Evolutionary conservation across 148 eudicot genomes (phyloP).

Genomic region (Chenopodium album): DNA sequence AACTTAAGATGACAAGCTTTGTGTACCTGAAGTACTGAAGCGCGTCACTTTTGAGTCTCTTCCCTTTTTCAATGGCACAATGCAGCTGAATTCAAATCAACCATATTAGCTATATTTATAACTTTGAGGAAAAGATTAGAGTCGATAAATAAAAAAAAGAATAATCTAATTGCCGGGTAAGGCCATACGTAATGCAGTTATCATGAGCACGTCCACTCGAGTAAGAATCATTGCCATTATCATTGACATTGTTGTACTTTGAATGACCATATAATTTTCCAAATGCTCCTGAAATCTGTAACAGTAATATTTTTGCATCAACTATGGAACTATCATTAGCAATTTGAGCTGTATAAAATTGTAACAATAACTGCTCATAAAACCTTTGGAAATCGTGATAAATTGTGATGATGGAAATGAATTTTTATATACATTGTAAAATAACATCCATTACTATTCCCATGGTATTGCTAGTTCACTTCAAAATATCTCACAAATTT

Average conservation of each 20-base stretch:
- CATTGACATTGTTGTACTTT: constrained; percentile 53
- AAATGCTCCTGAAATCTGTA: constrained; percentile 87
- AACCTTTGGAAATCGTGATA: too few relatives aligned
- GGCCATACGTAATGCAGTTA: constrained; percentile 76
- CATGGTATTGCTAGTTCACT: too few relatives aligned
- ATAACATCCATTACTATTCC: too few relatives aligned
- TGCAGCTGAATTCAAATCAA: constrained; percentile 49
- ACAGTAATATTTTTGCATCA: constrained; percentile 15
- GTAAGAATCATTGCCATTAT: constrained; percentile 42
- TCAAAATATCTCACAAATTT: too few relatives aligned
- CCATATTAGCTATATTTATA: neutral
- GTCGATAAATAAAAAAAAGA: neutral
- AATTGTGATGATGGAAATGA: too few relatives aligned
- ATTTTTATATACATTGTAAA: too few relatives aligned
- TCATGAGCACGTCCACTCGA: constrained; percentile 62
- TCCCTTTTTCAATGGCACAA: constrained; percentile 62
- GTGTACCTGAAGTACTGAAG: constrained; percentile 90
- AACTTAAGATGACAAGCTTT: constrained; percentile 5
- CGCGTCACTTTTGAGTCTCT: constrained; percentile 46
- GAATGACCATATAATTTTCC: constrained; percentile 91
- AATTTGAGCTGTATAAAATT: neutral
- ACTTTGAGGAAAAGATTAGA: neutral
- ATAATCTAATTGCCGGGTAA: neutral
- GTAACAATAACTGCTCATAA: neutral
- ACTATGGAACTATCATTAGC: neutral